These are phyloP conservation scores for Gryganskiella cystojenkinii DNA, from an alignment of 192 early-diverging fungal genomes.

Conservation along the genomic window DNA sequence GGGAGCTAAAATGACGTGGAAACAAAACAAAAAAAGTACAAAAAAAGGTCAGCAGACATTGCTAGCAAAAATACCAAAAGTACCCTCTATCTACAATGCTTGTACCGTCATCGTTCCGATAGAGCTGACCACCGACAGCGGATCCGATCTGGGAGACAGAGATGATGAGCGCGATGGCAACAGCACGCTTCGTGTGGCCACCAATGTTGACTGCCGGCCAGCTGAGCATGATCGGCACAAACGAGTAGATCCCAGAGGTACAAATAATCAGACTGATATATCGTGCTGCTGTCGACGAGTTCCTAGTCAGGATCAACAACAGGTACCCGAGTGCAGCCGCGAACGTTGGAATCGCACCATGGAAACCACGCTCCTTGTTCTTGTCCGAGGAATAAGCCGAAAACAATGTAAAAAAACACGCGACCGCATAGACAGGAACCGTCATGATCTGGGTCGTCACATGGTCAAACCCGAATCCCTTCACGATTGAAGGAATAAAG, in stretches of 20 bases:
- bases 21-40: neutral
- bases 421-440: slow-evolving; percentile 15
- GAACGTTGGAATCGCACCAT: slow-evolving; percentile 39
- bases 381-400: slow-evolving; percentile 51
- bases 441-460: slow-evolving; percentile 34
- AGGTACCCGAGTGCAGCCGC: slow-evolving; percentile 53
- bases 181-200: slow-evolving; percentile 73
- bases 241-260: slow-evolving; percentile 11
- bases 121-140: too few relatives aligned
- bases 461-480: slow-evolving; percentile 12
- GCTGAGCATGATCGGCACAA: slow-evolving; percentile 21
- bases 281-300: slow-evolving; percentile 27
- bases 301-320: slow-evolving; percentile 41
- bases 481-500: slow-evolving; percentile 75
- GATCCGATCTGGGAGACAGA: slow-evolving; percentile 14
- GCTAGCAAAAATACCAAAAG: too few relatives aligned
- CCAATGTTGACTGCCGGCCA: slow-evolving; percentile 66
- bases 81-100: too few relatives aligned
- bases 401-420: slow-evolving; percentile 26
- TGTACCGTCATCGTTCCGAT: too few relatives aligned
- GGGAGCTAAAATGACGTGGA: neutral
- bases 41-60: too few relatives aligned
- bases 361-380: slow-evolving; percentile 52
- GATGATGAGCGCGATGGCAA: slow-evolving; percentile 68
- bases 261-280: slow-evolving; percentile 30